These are phyloP conservation scores for Monilinia polystroma DNA, from an alignment of 2,329 filamentous ascomycete genomes.

Conservation along the genomic window DNA sequence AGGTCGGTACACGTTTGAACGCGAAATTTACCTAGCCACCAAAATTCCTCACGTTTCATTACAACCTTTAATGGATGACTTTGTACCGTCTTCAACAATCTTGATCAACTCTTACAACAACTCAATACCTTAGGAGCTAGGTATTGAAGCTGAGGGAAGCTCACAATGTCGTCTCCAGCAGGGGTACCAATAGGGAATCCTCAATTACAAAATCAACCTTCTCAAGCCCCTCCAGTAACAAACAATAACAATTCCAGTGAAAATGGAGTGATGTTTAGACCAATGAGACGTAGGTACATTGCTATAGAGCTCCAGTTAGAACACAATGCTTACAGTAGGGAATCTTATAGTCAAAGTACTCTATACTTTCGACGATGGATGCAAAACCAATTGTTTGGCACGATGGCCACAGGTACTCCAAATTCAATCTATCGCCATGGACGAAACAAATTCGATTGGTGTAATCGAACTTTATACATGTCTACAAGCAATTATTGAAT, in stretches of 20 bases:
- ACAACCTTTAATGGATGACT: slow-evolving; percentile 31
- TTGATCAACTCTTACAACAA: slow-evolving; percentile 26
- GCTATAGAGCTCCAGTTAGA: not conserved
- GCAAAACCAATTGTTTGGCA: slow-evolving; percentile 85
- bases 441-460: slow-evolving; percentile 79
- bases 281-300: slow-evolving; percentile 62
- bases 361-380: slow-evolving; percentile 91
- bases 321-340: slow-evolving; percentile 29
- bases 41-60: slow-evolving; percentile 25
- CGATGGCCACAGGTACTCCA: slow-evolving; percentile 76
- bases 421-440: slow-evolving; percentile 76
- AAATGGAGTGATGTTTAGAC: slow-evolving; percentile 49
- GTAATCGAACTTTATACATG: slow-evolving; percentile 85
- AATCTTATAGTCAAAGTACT: slow-evolving; percentile 78
- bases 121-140: slow-evolving; percentile 25
- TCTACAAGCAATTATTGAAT: slow-evolving; percentile 72
- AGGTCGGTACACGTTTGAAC: slow-evolving; percentile 26
- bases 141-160: slow-evolving; percentile 29
- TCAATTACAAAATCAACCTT: slow-evolving; percentile 26
- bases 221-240: slow-evolving; percentile 29
- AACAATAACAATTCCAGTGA: slow-evolving; percentile 41
- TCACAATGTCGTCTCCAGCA: slow-evolving; percentile 38
- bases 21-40: slow-evolving; percentile 33
- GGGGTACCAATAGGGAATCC: slow-evolving; percentile 24
- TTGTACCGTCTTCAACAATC: slow-evolving; percentile 25